Evolutionary conservation across 2,329 filamentous ascomycete genomes (phyloP), one percentile per base, ranked within the genome.

Genomic region (Scytalidium lignicola): DNA sequence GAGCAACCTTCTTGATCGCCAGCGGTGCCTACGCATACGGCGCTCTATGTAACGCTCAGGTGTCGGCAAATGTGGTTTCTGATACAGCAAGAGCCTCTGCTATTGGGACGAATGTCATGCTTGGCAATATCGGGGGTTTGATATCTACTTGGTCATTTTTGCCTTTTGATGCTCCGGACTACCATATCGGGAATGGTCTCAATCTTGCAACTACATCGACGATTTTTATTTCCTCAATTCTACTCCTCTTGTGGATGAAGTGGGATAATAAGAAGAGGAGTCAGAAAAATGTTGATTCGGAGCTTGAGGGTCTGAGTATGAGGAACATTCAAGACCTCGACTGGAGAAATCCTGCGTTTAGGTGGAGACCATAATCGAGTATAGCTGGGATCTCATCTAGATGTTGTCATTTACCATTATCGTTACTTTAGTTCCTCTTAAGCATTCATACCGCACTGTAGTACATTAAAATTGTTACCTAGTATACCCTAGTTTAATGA

Each of bases 81-180:
- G 86, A 89, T 56, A 86, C 85, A 0, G 82, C 85, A 0, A 75
- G 85, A 13, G 80, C 79, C 9, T 76, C 81, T 1, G 83, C 82
- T 3, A 85, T 88, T 41, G 83, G 79, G 10, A 78, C 76, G 0
- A 82, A 80, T 47, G 81, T 88, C 59, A 88, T 88, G 83, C 69
- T 86, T 20, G 86, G 85, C 22, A 88, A 88, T 48, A 62, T 88
- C n/a, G 86, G 86, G 2, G 86, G 85, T 0, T 63, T 88, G 28
- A 74, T 86, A 50, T 75, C 79, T 1, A 84, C 80, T 0, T 87
- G 83, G 82, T 75, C 72, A 1, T 87, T 84, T 65, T 58, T 87
- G 15, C 75, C 77, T 0, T 78, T 69, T 56, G 85, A 88, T 59
- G 78, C 58, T 0, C 85, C 85, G 0, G 66, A 88, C 50, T 90